A percentile compares a stretch with the other conserved stretches of the same genome.
Evolutionary conservation across 352 stramenopile genomes (phyloP).

Genomic region (Globisporangium mamillatum): DNA sequence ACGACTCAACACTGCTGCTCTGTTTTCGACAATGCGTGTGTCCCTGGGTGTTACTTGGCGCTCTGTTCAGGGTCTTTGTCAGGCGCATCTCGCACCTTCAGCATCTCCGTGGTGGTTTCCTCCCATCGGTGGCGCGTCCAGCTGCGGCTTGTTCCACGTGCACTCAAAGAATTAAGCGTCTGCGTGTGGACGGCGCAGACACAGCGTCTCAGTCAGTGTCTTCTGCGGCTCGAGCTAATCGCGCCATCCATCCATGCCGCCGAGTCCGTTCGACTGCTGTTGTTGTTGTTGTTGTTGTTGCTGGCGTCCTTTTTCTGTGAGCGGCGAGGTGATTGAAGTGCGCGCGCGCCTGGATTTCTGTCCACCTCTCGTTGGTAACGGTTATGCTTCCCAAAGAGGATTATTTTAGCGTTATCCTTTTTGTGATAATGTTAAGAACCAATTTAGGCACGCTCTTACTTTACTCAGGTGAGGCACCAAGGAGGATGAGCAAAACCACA

Average conservation of each 20-base stretch:
- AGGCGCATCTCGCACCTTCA: not conserved
- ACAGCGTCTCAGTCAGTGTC: not conserved
- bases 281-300: not conserved
- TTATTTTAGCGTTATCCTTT: too few relatives aligned
- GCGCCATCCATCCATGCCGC: too few relatives aligned
- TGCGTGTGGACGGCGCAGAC: not conserved
- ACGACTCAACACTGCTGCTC: not conserved
- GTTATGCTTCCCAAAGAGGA: too few relatives aligned
- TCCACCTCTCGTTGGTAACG: slow-evolving; percentile 18
- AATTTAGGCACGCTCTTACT: too few relatives aligned
- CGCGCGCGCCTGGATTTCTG: slow-evolving; percentile 27
- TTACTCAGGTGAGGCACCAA: too few relatives aligned
- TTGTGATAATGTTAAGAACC: too few relatives aligned
- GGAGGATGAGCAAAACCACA: too few relatives aligned
- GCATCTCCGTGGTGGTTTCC: not conserved
- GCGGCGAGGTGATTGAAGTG: not conserved
- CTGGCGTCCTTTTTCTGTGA: not conserved
- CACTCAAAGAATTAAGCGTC: not conserved
- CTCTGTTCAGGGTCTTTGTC: not conserved
- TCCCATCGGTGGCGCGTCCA: not conserved
- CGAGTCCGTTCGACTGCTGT: not conserved
- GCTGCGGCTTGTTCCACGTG: not conserved
- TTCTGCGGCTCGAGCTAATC: not conserved
- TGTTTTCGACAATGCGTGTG: not conserved
- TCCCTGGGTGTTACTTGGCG: not conserved